Conservation (phyloP, 345 rosid genomes). For the Camelina hispida region DNA sequence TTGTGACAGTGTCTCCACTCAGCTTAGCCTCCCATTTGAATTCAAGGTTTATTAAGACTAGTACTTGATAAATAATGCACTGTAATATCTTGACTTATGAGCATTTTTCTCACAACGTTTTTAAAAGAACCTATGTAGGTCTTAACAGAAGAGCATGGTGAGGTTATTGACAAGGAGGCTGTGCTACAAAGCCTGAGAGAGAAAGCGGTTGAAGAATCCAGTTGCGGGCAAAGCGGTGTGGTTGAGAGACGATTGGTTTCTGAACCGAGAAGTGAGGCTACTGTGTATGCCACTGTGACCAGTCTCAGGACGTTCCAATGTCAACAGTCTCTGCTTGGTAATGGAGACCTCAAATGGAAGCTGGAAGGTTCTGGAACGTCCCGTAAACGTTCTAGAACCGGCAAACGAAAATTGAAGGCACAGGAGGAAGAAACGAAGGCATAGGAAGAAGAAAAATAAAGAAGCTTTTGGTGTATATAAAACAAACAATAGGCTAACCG, state of each 20-base stretch:
- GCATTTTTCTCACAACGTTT: not conserved
- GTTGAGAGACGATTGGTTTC: constrained; percentile 46
- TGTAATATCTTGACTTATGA: not conserved
- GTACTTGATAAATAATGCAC: constrained; percentile 31
- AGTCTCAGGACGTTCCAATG: constrained; percentile 58
- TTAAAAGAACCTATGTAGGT: constrained; percentile 47
- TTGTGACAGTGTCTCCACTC: constrained; percentile 70
- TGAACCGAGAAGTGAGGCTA: constrained; percentile 61
- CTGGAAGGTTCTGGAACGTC: constrained; percentile 50
- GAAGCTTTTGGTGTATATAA: constrained; percentile 14
- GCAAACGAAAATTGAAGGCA: constrained; percentile 54
- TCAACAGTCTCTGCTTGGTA: constrained; percentile 47
- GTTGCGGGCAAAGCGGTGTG: constrained; percentile 61
- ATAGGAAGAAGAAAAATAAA: constrained; percentile 39
- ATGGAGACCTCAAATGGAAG: constrained; percentile 57
- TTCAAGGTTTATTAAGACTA: constrained; percentile 55
- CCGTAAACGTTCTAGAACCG: constrained; percentile 60
- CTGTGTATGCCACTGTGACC: constrained; percentile 67
- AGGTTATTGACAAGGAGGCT: constrained; percentile 53
- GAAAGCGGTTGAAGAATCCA: constrained; percentile 54
- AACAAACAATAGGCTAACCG: constrained; percentile 22
- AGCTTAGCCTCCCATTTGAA: constrained; percentile 71
- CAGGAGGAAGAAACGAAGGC: constrained; percentile 42
- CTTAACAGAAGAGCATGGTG: constrained; percentile 42
- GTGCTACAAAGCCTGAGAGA: constrained; percentile 58